Conservation (phyloP, 2,329 filamentous ascomycete genomes). For the Calonectria pauciramosa region DNA sequence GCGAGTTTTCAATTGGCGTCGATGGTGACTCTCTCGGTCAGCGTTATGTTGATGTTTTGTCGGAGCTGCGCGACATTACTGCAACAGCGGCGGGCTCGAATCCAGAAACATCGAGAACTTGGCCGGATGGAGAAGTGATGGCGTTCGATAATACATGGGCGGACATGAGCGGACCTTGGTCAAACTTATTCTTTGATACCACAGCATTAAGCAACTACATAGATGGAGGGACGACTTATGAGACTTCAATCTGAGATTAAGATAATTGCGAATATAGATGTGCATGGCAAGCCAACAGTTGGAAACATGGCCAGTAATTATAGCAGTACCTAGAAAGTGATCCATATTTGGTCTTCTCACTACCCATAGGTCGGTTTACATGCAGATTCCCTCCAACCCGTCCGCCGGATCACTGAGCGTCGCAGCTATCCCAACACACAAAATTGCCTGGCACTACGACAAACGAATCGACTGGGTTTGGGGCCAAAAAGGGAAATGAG, state of each 20-base stretch:
- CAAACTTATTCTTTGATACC: conserved; percentile 12
- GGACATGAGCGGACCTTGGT: conserved; percentile 15
- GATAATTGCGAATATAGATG: neutral
- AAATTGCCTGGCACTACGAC: neutral
- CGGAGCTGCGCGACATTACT: neutral
- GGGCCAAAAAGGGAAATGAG: neutral
- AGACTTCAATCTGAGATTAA: neutral
- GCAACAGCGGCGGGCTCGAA: neutral
- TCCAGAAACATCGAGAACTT: neutral
- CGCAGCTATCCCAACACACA: neutral
- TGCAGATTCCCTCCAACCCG: neutral
- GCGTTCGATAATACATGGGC: conserved; percentile 6
- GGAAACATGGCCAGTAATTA: neutral
- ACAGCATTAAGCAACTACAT: neutral
- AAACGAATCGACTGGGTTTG: neutral
- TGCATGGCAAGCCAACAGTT: neutral
- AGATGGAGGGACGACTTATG: neutral
- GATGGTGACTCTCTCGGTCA: conserved; percentile 14
- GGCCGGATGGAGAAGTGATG: neutral
- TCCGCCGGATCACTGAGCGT: neutral
- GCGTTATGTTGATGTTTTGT: neutral
- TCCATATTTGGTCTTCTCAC: neutral
- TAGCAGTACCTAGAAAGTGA: too few species aligned
- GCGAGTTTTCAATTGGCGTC: conserved; percentile 6
- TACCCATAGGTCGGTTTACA: neutral